Evolutionary conservation across 345 rosid genomes (phyloP).

Genomic region (Sonneratia caseolaris): DNA sequence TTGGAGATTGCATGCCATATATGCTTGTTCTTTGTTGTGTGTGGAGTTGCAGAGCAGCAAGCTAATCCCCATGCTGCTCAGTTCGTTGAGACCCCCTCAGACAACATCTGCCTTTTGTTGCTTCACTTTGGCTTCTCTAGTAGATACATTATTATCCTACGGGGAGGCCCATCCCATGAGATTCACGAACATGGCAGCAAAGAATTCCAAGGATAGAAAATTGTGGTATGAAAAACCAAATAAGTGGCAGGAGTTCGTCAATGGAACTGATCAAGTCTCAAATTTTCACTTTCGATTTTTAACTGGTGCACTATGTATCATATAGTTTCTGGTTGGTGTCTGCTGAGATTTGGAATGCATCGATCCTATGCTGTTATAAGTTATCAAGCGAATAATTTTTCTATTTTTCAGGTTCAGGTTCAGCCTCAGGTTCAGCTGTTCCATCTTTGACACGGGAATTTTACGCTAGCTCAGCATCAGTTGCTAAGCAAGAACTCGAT

Average conservation of each 20-base stretch:
- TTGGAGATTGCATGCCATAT: neutral
- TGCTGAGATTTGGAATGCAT: neutral
- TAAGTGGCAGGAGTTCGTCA: neutral
- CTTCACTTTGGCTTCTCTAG: too few species aligned
- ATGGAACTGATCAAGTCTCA: neutral
- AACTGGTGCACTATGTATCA: neutral
- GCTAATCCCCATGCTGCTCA: neutral
- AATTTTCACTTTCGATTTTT: neutral
- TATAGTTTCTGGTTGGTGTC: neutral
- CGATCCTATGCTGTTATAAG: neutral
- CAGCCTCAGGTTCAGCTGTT: neutral
- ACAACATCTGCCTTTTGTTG: neutral
- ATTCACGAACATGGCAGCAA: neutral
- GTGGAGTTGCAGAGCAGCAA: neutral
- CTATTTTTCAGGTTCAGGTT: slow-evolving; percentile 7
- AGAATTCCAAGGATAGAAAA: neutral
- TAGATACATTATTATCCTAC: too few species aligned
- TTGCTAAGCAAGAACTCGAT: slow-evolving; percentile 9
- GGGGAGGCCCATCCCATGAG: neutral
- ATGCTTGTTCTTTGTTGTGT: slow-evolving; percentile 2
- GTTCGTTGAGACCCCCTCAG: neutral
- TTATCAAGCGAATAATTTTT: neutral
- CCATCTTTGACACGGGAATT: slow-evolving; percentile 7
- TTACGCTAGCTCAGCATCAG: slow-evolving; percentile 13
- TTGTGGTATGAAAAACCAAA: neutral